phyloP scores from a whole-genome alignment of 179 eudicot species.

The Camellia oleifera region DNA sequence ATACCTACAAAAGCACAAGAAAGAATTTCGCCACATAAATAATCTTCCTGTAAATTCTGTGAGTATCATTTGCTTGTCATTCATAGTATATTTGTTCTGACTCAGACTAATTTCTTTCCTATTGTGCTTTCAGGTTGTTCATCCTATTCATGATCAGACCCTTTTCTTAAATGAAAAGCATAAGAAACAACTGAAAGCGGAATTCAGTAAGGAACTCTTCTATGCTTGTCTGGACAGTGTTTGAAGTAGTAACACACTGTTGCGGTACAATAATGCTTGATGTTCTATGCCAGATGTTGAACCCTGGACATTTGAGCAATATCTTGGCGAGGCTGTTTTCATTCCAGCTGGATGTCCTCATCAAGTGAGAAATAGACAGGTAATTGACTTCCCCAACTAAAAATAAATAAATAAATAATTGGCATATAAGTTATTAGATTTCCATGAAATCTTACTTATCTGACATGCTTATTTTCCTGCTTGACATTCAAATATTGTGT shows the following conservation, averaged over 20 bases:
- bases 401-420: neutral
- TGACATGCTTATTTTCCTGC: too few species aligned
- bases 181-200: conserved; percentile 71
- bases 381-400: neutral
- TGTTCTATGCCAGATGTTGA: conserved; percentile 56
- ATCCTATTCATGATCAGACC: conserved; percentile 94
- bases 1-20: conserved; percentile 58
- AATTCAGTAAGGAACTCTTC: conserved; percentile 55
- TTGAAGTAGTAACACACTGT: neutral
- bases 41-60: conserved; percentile 49
- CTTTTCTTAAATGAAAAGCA: conserved; percentile 77
- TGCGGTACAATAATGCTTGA: neutral
- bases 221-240: neutral
- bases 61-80: conserved; percentile 15
- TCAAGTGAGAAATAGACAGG: conserved; percentile 92
- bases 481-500: too few species aligned
- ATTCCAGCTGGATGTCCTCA: conserved; percentile 97
- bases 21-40: conserved; percentile 66
- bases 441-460: too few species aligned
- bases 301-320: conserved; percentile 94
- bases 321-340: conserved; percentile 87
- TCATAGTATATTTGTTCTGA: neutral
- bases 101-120: neutral
- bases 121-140: conserved; percentile 51
- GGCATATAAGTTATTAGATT: too few species aligned